Evolutionary conservation across 495 filamentous ascomycete genomes (phyloP).

Genomic region (Pseudomonodictys pantanalensis): DNA sequence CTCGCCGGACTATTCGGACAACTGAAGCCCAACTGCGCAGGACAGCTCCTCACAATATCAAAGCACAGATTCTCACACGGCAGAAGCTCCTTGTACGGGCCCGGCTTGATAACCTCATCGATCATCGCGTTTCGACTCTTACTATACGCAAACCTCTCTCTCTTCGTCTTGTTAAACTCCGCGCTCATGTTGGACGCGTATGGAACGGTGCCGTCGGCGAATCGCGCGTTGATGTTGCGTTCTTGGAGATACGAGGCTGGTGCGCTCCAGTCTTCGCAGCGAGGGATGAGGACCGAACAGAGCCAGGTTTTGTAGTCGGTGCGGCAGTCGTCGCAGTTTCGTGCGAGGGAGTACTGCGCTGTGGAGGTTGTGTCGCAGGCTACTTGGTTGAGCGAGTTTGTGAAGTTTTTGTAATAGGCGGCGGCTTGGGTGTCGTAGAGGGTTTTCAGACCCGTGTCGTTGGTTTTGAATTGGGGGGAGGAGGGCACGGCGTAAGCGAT

Average conservation of each 20-base stretch:
- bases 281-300: constrained; percentile 86
- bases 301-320: constrained; percentile 88
- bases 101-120: constrained; percentile 67
- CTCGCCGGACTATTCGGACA: constrained; percentile 66
- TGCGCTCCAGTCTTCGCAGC: constrained; percentile 76
- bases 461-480: constrained; percentile 54
- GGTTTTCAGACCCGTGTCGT: constrained; percentile 50
- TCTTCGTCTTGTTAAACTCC: constrained; percentile 4
- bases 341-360: constrained; percentile 74
- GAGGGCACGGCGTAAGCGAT: constrained; percentile 87
- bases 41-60: constrained; percentile 77
- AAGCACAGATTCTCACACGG: constrained; percentile 85
- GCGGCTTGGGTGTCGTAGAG: constrained; percentile 61
- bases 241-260: constrained; percentile 52
- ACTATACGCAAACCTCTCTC: constrained; percentile 19
- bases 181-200: constrained; percentile 11
- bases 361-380: constrained; percentile 73
- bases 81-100: constrained; percentile 90
- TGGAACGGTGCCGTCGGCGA: constrained; percentile 59
- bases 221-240: constrained; percentile 65
- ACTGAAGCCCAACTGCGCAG: constrained; percentile 68
- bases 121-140: constrained; percentile 62
- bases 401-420: constrained; percentile 59
- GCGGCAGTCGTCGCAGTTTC: constrained; percentile 71
- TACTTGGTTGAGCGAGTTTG: constrained; percentile 74